Evolutionary conservation across 768 basidiomycete genomes (phyloP).

Genomic region (Cyclocybe cylindracea): DNA sequence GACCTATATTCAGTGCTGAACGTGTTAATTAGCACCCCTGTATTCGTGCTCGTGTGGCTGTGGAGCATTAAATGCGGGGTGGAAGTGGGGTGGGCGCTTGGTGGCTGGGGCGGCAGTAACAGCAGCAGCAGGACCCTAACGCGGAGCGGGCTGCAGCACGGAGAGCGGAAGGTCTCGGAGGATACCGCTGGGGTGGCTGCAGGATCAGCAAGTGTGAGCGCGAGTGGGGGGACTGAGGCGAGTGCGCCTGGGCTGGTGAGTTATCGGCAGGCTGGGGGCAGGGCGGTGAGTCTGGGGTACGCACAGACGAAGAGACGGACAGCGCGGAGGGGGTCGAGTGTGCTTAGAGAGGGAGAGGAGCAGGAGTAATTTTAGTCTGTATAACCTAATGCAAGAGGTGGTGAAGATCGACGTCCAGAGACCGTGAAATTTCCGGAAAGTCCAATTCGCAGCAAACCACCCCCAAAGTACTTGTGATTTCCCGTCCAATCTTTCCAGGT

Average conservation of each 20-base stretch:
- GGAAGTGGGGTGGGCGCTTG: slow-evolving; percentile 79
- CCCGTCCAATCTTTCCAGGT: too few species aligned
- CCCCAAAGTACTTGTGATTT: too few species aligned
- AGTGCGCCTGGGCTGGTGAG: background rate
- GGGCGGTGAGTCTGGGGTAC: slow-evolving; percentile 24
- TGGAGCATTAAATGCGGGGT: slow-evolving; percentile 86
- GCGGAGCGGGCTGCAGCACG: too few species aligned
- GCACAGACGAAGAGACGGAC: slow-evolving; percentile 7
- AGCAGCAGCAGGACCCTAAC: background rate
- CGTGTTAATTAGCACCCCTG: slow-evolving; percentile 74
- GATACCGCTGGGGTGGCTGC: slow-evolving; percentile 10
- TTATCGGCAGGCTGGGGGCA: slow-evolving; percentile 18
- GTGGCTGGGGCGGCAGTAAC: slow-evolving; percentile 36
- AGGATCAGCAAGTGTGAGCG: background rate
- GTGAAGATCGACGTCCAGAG: too few species aligned
- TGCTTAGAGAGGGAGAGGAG: background rate
- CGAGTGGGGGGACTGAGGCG: background rate
- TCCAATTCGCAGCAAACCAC: too few species aligned
- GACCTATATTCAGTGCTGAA: slow-evolving; percentile 87
- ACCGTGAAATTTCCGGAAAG: too few species aligned
- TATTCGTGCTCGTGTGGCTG: slow-evolving; percentile 83
- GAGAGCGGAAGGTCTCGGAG: slow-evolving; percentile 6
- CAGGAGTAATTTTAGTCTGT: background rate
- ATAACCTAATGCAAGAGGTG: background rate
- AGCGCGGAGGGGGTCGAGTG: background rate